Percentiles rank a stretch among this genome's conserved stretches.
These are phyloP conservation scores for Aspergillus sp. DNA, from an alignment of 2,329 filamentous ascomycete genomes.

Conservation along the genomic window DNA sequence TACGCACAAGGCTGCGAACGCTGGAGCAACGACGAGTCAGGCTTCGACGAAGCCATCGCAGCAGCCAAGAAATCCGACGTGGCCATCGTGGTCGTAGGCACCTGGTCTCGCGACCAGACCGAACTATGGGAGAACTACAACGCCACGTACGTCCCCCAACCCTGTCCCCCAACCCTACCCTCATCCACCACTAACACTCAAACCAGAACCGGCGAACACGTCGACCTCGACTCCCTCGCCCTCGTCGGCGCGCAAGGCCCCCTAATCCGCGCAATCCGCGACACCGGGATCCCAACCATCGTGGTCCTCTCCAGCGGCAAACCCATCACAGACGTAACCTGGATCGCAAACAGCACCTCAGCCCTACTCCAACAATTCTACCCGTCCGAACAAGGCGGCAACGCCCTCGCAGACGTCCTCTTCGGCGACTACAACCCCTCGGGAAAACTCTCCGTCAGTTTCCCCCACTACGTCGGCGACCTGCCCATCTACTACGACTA, in stretches of 20 bases:
- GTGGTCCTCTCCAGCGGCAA: conserved; percentile 71
- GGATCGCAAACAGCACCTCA: conserved; percentile 66
- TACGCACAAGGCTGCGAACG: conserved; percentile 71
- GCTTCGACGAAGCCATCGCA: conserved; percentile 66
- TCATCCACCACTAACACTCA: not conserved
- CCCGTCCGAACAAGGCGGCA: conserved; percentile 67
- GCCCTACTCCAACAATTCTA: conserved; percentile 76
- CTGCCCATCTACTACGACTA: conserved; percentile 73
- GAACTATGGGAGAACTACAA: conserved; percentile 72
- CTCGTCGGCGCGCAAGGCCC: conserved; percentile 70
- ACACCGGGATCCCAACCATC: conserved; percentile 67
- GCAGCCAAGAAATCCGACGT: conserved; percentile 68
- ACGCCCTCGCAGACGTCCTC: conserved; percentile 66
- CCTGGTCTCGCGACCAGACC: conserved; percentile 72
- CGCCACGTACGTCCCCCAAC: conserved; percentile 53
- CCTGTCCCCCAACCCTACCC: not conserved
- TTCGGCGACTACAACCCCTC: conserved; percentile 67
- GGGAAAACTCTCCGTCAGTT: conserved; percentile 66
- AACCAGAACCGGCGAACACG: conserved; percentile 65
- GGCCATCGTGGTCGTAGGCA: conserved; percentile 72
- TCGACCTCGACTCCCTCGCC: conserved; percentile 64
- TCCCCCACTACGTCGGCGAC: conserved; percentile 67
- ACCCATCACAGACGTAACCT: conserved; percentile 67
- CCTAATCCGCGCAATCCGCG: conserved; percentile 67
- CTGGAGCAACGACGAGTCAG: conserved; percentile 70